Base-by-base conservation (phyloP, 306 rosid species). In the Cercis canadensis region DNA sequence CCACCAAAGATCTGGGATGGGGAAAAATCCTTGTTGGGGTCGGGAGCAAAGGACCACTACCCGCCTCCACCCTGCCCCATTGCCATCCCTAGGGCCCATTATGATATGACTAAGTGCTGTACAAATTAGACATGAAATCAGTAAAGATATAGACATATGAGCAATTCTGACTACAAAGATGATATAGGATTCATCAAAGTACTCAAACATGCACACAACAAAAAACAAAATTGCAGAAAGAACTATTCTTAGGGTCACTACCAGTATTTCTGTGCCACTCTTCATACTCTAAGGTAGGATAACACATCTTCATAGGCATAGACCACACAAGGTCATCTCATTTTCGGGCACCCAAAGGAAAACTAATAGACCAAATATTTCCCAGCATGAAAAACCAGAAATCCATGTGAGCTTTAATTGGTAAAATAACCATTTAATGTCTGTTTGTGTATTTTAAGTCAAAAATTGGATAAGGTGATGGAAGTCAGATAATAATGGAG, bases 371-470 rank as follows among this genome's bases (percentile, higher is more conserved):
- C 98, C 98, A 92, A 59, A 89, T 83, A 83, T 92, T 92, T 73
- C 98, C 98, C 3, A 89, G 92, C 1, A 87, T 84, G 56, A 92
- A 92, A 57, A 92, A 89, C 78, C 96, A 83, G 67, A 92, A 92
- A 79, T 89, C 98, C 98, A 92, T 89, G 82, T 92, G 98, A 24
- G 90, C 96, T 77, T n/a, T n/a, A n/a, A n/a, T n/a, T n/a, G n/a
- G n/a, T n/a, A n/a, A n/a, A n/a, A n/a, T n/a, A n/a, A n/a, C n/a
- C n/a, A n/a, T n/a, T n/a, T n/a, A n/a, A n/a, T n/a, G n/a, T n/a
- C n/a, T n/a, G n/a, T n/a, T n/a, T n/a, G n/a, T n/a, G n/a, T n/a
- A n/a, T n/a, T 24, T 24, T 24, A 24, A 24, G 29, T 24, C 29
- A 24, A 3, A 24, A 24, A 24, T 24, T 24, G 29, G 29, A 24